Evolutionary conservation across 148 eudicot genomes (phyloP).

Genomic region (Bassia scoparia): DNA sequence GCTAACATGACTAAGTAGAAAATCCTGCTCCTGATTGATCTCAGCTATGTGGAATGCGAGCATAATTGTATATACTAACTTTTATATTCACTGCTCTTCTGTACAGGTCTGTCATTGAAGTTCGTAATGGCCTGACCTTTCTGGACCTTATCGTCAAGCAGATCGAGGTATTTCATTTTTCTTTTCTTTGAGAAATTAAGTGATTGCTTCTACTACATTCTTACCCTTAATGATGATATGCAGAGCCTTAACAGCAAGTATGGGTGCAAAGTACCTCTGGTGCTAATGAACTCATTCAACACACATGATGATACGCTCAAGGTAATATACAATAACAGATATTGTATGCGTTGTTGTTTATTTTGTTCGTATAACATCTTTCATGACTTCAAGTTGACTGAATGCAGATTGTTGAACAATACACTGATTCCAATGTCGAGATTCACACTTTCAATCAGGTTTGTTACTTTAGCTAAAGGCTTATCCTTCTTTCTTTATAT

Average conservation of each 20-base stretch:
- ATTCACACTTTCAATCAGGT: slow-evolving; percentile 98
- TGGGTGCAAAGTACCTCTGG: slow-evolving; percentile 90
- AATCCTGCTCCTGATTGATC: not conserved
- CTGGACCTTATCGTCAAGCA: slow-evolving; percentile 83
- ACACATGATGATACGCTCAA: slow-evolving; percentile 93
- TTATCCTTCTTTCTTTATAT: slow-evolving; percentile 1
- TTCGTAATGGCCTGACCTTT: slow-evolving; percentile 85
- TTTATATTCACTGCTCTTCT: not conserved
- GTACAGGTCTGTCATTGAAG: slow-evolving; percentile 92
- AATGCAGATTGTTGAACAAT: slow-evolving; percentile 81
- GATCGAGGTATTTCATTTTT: slow-evolving; percentile 64
- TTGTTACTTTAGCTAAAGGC: slow-evolving; percentile 15
- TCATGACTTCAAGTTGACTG: slow-evolving; percentile 21
- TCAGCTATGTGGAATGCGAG: not conserved
- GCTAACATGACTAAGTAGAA: not conserved
- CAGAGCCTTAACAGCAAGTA: slow-evolving; percentile 76
- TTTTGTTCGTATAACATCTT: slow-evolving; percentile 15
- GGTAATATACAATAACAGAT: slow-evolving; percentile 36
- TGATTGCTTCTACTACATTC: slow-evolving; percentile 4
- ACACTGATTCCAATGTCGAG: slow-evolving; percentile 61
- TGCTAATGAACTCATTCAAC: slow-evolving; percentile 98
- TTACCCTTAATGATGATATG: slow-evolving; percentile 18
- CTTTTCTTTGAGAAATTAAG: not conserved
- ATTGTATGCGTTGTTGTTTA: not conserved
- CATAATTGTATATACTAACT: not conserved